Evolutionary conservation across 257 asterid species (phyloP), one percentile per base, ranked within the genome.

Genomic region (Sherardia arvensis): DNA sequence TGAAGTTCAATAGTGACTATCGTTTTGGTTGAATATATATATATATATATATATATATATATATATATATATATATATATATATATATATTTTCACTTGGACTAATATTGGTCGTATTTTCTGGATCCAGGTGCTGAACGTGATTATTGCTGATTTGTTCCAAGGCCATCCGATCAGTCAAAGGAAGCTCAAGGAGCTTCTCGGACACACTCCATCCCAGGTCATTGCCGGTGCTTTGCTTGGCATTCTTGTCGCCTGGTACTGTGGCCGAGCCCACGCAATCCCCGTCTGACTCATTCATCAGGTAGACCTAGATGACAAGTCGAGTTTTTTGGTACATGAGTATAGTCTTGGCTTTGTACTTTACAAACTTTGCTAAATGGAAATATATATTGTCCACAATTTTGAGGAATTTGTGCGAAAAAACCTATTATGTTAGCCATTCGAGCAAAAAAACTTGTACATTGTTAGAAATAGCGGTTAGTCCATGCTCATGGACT

Each of bases 111-210:
- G 33, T 1, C 36, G 1, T 4, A n/a, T 1, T 53, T 38, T 59
- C 60, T 55, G 49, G 21, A 61, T 18, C 45, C 69, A 85, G 97
- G 97, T 91, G 75, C 82, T 91, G 48, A 91, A 91, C 81, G 68
- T 91, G 79, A 91, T 87, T 7, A 81, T 90, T 55, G 93, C 78
- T 69, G 96, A 83, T 74, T 76, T 90, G 68, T 90, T 90, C 82
- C 84, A 90, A 82, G 92, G 96, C 71, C 96, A 90, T 73, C 96
- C 96, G 32, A 81, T 90, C 67, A 90, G 97, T 82, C 91, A 90
- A 68, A 75, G 93, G 74, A 90, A 87, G 86, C 96, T 90, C 49
- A 87, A 90, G 77, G 97, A 85, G 78, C 96, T 90, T 73, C 88
- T 90, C 18, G 97, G 97, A 4, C 97, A 91, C 80, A 87, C 97